A percentile compares a stretch with the other conserved stretches of the same genome.
phyloP scores from a whole-genome alignment of 768 basidiomycete species.

The Rhizopogon sp. region DNA sequence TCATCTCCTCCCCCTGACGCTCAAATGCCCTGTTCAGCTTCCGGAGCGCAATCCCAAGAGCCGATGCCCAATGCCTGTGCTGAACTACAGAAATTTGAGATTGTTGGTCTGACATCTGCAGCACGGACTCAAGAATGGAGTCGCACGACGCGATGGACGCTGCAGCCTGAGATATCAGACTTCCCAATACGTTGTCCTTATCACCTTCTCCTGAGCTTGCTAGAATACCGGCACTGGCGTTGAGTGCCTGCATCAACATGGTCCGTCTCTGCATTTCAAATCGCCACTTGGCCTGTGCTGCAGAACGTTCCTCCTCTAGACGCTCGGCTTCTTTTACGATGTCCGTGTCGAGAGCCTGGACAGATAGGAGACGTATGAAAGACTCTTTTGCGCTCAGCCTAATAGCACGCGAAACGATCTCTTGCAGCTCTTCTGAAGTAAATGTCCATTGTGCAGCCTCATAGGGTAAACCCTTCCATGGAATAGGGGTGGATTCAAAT shows the following conservation, averaged over 20 bases:
- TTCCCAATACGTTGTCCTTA: slow-evolving; percentile 32
- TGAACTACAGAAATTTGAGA: slow-evolving; percentile 55
- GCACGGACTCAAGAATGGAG: slow-evolving; percentile 48
- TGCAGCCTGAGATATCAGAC: slow-evolving; percentile 53
- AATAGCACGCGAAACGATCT: slow-evolving; percentile 68
- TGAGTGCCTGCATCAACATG: slow-evolving; percentile 68
- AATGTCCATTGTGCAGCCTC: slow-evolving; percentile 65
- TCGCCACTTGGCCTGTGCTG: slow-evolving; percentile 61
- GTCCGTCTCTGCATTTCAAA: slow-evolving; percentile 63
- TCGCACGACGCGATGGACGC: slow-evolving; percentile 58
- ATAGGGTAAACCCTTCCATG: slow-evolving; percentile 64
- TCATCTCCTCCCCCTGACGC: slow-evolving; percentile 55
- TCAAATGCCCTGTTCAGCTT: slow-evolving; percentile 78
- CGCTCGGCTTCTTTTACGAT: slow-evolving; percentile 57
- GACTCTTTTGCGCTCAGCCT: slow-evolving; percentile 63
- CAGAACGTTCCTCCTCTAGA: slow-evolving; percentile 44
- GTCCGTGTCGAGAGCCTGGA: slow-evolving; percentile 54
- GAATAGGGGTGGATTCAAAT: slow-evolving; percentile 53
- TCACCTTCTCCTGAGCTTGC: slow-evolving; percentile 25
- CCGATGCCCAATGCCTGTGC: slow-evolving; percentile 70
- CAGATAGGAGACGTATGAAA: slow-evolving; percentile 64
- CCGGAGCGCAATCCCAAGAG: slow-evolving; percentile 69
- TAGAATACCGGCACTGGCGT: slow-evolving; percentile 39
- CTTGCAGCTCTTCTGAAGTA: slow-evolving; percentile 52
- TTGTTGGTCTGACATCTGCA: slow-evolving; percentile 57